A percentile compares a stretch with the other conserved stretches of the same genome.
phyloP scores from a whole-genome alignment of 495 filamentous ascomycete genomes.

The Trichoderma erinaceum region DNA sequence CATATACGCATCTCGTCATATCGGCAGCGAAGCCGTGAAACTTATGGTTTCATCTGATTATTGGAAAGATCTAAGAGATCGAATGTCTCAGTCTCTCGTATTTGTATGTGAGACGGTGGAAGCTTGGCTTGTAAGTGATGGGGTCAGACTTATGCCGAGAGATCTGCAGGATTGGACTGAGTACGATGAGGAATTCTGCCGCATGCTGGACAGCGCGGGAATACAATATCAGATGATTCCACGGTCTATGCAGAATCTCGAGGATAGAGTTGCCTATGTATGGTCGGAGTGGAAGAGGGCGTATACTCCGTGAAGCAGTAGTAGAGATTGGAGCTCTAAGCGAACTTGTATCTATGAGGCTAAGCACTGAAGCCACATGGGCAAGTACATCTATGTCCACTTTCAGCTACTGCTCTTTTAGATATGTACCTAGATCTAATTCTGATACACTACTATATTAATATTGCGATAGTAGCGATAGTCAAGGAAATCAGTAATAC shows the following conservation, averaged over 20 bases:
- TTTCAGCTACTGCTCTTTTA: no score
- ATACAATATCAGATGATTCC: slow-evolving; percentile 27
- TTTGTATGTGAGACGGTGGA: slow-evolving; percentile 41
- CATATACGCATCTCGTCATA: slow-evolving; percentile 38
- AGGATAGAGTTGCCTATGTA: slow-evolving; percentile 24
- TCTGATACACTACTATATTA: no score
- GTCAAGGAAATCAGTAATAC: no score
- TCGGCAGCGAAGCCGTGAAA: slow-evolving; percentile 27
- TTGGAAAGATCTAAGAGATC: slow-evolving; percentile 32
- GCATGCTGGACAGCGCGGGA: slow-evolving; percentile 21
- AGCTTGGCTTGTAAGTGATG: slow-evolving; percentile 43
- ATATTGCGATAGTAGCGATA: no score
- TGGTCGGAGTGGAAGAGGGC: slow-evolving; percentile 18
- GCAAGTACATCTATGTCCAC: no score
- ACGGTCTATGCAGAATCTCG: slow-evolving; percentile 17
- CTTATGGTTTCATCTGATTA: slow-evolving; percentile 23
- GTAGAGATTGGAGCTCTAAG: no score
- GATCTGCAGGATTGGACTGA: slow-evolving; percentile 34
- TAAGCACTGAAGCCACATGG: no score
- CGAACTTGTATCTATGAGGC: no score
- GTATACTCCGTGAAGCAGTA: not conserved
- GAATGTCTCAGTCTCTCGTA: slow-evolving; percentile 35
- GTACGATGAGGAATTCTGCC: slow-evolving; percentile 30
- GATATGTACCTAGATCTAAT: no score
- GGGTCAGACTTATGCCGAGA: slow-evolving; percentile 45